phyloP scores from a whole-genome alignment of 75 land plant species.

The Pinus taeda region DNA sequence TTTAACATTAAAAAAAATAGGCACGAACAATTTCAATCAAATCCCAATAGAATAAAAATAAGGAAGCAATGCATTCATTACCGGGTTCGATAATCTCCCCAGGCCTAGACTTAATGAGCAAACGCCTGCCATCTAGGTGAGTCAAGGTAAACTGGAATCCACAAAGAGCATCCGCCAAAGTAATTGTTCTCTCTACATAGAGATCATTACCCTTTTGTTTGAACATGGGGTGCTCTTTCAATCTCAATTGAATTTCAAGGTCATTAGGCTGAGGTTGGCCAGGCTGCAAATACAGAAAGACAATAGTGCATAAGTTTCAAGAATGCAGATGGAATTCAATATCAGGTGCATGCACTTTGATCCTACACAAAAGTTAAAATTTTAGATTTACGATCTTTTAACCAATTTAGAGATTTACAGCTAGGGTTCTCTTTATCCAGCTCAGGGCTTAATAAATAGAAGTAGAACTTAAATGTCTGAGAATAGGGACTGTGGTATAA shows the following conservation, averaged over 20 bases:
- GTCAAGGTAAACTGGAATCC: slow-evolving; percentile 32
- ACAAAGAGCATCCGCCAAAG: slow-evolving; percentile 26
- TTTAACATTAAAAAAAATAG: too few relatives aligned
- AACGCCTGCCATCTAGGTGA: slow-evolving; percentile 31
- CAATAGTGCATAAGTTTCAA: background rate
- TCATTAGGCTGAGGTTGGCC: slow-evolving; percentile 26
- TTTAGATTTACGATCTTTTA: too few relatives aligned
- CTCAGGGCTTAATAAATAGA: too few relatives aligned
- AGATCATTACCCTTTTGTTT: slow-evolving; percentile 39
- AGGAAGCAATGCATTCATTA: background rate
- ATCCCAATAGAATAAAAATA: background rate
- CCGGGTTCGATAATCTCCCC: slow-evolving; percentile 68
- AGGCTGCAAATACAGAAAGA: slow-evolving; percentile 14
- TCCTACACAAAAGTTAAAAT: too few relatives aligned
- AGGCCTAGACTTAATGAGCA: slow-evolving; percentile 40
- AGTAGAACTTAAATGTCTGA: too few relatives aligned
- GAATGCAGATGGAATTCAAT: too few relatives aligned
- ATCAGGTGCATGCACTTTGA: too few relatives aligned
- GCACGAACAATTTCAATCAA: too few relatives aligned
- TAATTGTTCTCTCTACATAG: slow-evolving; percentile 19
- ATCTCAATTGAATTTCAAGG: slow-evolving; percentile 40
- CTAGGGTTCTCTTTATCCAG: too few relatives aligned
- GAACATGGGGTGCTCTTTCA: slow-evolving; percentile 33
- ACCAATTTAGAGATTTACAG: too few relatives aligned
- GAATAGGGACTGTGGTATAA: background rate